Percentiles rank a stretch among this genome's conserved stretches.
Evolutionary conservation across 139 green algal species (phyloP).

Genomic region (Chlamydomonas eustigma): DNA sequence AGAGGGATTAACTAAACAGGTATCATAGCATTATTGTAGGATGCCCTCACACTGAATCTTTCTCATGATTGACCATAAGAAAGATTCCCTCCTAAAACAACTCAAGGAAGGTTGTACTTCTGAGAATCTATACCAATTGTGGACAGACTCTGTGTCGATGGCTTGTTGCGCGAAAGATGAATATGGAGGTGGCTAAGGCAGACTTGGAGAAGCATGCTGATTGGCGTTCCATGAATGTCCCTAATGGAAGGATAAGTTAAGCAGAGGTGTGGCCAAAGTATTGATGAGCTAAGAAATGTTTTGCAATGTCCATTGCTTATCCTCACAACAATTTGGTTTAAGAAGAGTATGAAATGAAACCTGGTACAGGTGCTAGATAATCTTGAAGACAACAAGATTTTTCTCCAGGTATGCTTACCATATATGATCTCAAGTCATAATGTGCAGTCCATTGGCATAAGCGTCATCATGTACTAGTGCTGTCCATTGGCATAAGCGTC

Average conservation of each 20-base stretch:
- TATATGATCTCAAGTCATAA: too few species aligned
- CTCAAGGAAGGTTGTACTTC: background rate
- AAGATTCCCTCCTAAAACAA: background rate
- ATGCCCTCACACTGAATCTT: background rate
- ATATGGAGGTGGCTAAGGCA: background rate
- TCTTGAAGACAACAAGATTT: too few species aligned
- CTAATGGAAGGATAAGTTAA: slow-evolving; percentile 6
- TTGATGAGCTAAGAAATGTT: too few species aligned
- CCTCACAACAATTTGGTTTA: too few species aligned
- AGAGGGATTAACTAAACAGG: slow-evolving; percentile 13
- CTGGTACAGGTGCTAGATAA: too few species aligned
- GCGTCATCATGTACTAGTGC: too few species aligned
- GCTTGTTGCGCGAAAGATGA: slow-evolving; percentile 16
- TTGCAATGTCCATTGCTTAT: too few species aligned
- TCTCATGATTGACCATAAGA: background rate
- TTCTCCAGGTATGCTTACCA: too few species aligned
- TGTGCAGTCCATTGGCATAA: too few species aligned
- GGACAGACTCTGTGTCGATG: slow-evolving; percentile 14
- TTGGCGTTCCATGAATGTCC: slow-evolving; percentile 14
- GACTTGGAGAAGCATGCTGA: slow-evolving; percentile 16
- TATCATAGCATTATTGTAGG: background rate
- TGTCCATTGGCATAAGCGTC: too few species aligned
- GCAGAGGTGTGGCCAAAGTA: too few species aligned
- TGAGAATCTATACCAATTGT: background rate
- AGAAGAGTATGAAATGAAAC: too few species aligned